Evolutionary conservation across 768 basidiomycete species (phyloP), one percentile per base, ranked within the genome.

Genomic region (Tephrocybe rancida): DNA sequence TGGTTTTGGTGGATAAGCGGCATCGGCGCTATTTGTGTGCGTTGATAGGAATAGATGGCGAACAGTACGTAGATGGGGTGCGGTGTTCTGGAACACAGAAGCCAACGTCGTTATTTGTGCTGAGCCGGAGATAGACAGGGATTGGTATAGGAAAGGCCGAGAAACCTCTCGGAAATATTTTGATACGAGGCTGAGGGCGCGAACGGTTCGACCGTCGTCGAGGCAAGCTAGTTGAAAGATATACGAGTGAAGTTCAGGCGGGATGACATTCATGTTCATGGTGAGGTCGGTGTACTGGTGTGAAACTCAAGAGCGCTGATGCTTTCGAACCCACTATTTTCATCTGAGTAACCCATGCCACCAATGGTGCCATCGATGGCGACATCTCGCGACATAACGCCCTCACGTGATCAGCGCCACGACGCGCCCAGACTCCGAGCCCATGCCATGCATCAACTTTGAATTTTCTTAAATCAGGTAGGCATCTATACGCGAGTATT

Each of bases 1-100:
- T 47, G 55, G 44, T 22, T 44, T 41, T 19, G 29, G 39, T n/a
- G n/a, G n/a, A n/a, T n/a, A n/a, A 6, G 42, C 9, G 45, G 43
- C 32, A 55, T 51, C 39, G 48, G 48, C 45, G 30, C 61, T 45
- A 37, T 48, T 27, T 37, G 54, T 50, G 56, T 77, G 73, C 2
- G 58, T 57, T 44, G 73, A 73, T 24, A 83, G 67, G 65, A 76
- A 81, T 44, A 83, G 69, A 48, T 77, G 73, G 44, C 70, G 66
- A 26, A 82, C 68, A 43, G 65, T 65, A 11, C 78, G 72, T 26
- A 72, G 56, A 60, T 76, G 73, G 1, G 61, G 39, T 3, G 76
- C 75, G 1, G 64, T 64, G 10, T 38, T 50, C 44, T 71, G 67
- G 13, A 80, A 67, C 29, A 55, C 62, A 11, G 61, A 50, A n/a